A percentile compares a stretch with the other conserved stretches of the same genome.
These are phyloP conservation scores for Colletotrichum graminicola DNA, from an alignment of 2,329 filamentous ascomycete genomes.

Conservation along the genomic window DNA sequence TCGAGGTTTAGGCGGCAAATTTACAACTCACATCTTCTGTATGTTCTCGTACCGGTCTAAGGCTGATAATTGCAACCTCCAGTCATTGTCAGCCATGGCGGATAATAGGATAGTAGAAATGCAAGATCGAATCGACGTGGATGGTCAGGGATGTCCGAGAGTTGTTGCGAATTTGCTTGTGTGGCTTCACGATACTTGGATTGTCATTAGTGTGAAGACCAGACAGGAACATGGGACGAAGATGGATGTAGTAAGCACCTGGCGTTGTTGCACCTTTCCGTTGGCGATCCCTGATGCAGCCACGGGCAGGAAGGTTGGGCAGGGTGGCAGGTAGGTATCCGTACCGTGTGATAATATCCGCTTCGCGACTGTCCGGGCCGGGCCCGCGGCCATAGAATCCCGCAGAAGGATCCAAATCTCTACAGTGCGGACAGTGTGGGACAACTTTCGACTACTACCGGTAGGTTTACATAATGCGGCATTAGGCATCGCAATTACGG, in stretches of 20 bases:
- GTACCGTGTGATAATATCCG: slow-evolving; percentile 20
- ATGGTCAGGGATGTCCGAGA: slow-evolving; percentile 2
- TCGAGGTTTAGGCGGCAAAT: not conserved
- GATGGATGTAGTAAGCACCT: not conserved
- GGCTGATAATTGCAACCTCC: slow-evolving; percentile 67
- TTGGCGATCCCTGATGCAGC: slow-evolving; percentile 9
- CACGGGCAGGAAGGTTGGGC: not conserved
- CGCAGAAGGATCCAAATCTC: not conserved
- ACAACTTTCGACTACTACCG: no score
- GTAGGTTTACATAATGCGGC: slow-evolving; percentile 26
- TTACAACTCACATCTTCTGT: slow-evolving; percentile 68
- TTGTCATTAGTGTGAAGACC: slow-evolving; percentile 21
- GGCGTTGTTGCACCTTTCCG: slow-evolving; percentile 9
- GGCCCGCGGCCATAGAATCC: slow-evolving; percentile 5
- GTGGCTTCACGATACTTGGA: not conserved
- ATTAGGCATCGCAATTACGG: slow-evolving; percentile 20
- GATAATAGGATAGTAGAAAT: not conserved
- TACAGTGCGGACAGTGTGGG: slow-evolving; percentile 12
- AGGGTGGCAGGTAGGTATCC: slow-evolving; percentile 1
- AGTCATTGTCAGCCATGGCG: slow-evolving; percentile 48
- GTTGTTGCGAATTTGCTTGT: not conserved
- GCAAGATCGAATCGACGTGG: no score
- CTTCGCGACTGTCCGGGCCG: slow-evolving; percentile 25
- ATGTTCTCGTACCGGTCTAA: slow-evolving; percentile 73
- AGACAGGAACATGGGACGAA: not conserved